Base-by-base conservation (phyloP, 805 yeast species). In the Schizosaccharomyces cryophilus region DNA sequence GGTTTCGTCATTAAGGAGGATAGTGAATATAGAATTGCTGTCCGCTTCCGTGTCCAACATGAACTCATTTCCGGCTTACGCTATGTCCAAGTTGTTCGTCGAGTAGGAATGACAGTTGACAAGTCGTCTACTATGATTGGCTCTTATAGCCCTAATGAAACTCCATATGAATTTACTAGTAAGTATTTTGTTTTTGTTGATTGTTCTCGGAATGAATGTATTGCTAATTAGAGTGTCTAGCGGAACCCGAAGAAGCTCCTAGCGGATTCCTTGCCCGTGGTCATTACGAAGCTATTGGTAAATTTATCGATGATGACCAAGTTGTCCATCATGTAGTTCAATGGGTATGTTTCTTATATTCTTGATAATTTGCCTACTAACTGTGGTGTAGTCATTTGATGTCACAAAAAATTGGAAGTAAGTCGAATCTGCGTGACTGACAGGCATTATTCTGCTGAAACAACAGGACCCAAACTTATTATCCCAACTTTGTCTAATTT, bases 261-360 rank as follows among this genome's bases (percentile, higher is more conserved):
- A 78, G 87, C 58, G 96, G 96, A 1, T 71, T 89, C 70, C 72
- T 89, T 64, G 95, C 93, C 2, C 80, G 96, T 72, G 96, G 96
- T 48, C 77, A 80, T 59, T 89, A 87, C 73, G 78, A 82, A 55
- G 95, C 95, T 5, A 76, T 78, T 42, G 82, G 94, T 17, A 85
- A 84, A 71, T 87, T 88, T 67, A 76, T 85, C 56, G 96, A 89
- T 67, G 96, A 88, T 71, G 96, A 89, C 70, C 81, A 83, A 66
- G 77, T 75, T 26, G 78, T 77, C 60, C 94, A 87, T 70, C 75
- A 86, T 70, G 75, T 79, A 42, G 75, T 87, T 66, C 85, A 90
- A 58, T 89, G 96, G 96, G 80, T 83, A 64, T 87, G 88, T 67
- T 83, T 84, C 66, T 86, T 88, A 63, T 80, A 83, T 58, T 88